Evolutionary conservation across 257 asterid genomes (phyloP).

Genomic region (Primulina huaijiensis): DNA sequence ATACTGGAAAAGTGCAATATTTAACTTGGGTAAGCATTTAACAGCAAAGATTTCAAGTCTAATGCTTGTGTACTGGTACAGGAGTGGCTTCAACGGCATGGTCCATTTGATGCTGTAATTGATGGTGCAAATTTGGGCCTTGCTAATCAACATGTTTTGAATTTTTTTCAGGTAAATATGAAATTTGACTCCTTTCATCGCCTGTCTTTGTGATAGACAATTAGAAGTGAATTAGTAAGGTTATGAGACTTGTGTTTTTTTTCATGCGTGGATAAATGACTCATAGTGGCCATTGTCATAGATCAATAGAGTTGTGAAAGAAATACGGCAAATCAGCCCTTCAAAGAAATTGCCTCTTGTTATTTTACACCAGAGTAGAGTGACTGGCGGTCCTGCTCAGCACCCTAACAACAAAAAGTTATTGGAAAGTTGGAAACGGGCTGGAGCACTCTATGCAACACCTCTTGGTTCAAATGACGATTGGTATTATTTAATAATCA

Average conservation of each 20-base stretch:
- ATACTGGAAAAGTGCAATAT: constrained; percentile 6
- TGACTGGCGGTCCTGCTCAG: constrained; percentile 74
- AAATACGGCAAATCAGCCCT: constrained; percentile 51
- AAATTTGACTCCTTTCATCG: constrained; percentile 6
- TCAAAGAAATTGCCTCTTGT: constrained; percentile 83
- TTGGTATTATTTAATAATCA: constrained; percentile 41
- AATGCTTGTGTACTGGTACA: constrained; percentile 39
- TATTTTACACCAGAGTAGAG: constrained; percentile 74
- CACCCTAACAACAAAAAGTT: constrained; percentile 66
- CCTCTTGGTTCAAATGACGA: constrained; percentile 95
- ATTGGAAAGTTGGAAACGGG: constrained; percentile 71
- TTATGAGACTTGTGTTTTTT: constrained; percentile 5
- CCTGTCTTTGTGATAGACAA: constrained; percentile 1
- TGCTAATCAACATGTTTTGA: constrained; percentile 43
- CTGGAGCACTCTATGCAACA: constrained; percentile 81
- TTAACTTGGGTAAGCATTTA: constrained; percentile 20
- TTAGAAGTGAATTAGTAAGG: background rate
- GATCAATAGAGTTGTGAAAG: constrained; percentile 63
- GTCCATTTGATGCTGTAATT: constrained; percentile 90
- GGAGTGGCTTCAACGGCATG: constrained; percentile 84
- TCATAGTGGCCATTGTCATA: constrained; percentile 22
- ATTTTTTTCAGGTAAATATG: constrained; percentile 54
- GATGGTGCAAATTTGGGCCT: constrained; percentile 87
- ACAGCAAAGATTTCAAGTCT: constrained; percentile 25
- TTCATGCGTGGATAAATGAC: constrained; percentile 11